Evolutionary conservation across 345 rosid genomes (phyloP), one percentile per base, ranked within the genome.

Genomic region (Salix viminalis): DNA sequence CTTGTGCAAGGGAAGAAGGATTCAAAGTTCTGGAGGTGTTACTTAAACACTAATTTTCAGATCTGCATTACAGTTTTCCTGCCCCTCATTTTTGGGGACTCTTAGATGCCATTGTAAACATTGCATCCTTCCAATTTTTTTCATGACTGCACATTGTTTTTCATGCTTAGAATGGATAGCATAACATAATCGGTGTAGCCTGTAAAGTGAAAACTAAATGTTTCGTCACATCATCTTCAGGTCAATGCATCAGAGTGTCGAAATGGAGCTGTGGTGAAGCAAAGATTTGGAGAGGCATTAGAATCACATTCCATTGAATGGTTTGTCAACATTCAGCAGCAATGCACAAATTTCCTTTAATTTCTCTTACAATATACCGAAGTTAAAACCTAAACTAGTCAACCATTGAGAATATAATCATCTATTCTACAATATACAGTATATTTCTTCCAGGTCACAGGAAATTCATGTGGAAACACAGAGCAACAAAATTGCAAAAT

Each of bases 1-100:
- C 99, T 74, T 96, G 99, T 80, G 99, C 98, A 3, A 89, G 86
- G 85, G 99, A 93, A 82, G 92, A 92, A 75, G 97, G 95, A 48
- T 96, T 88, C 72, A 87, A 89, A 91, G 84, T 96, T 76, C 85
- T 93, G 58, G 99, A 96, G 98, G 99, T 95, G 79, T 79, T 72
- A 16, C 62, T 71, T 76, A 7, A 76, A 65, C 21, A 67, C 74
- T 54, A n/a, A 56, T 70, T 42, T 83, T 79, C 24, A 36, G 73
- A 46, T 26, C 18, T 8, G 44, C 41, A 48, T 77, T 66, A 18
- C 62, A 69, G 37, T 77, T 69, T 8, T 37, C 6, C 6, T 60
- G 26, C 54, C 34, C 61, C 65, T 24, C 46, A 23, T 72, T 66
- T 70, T 6, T 58, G 11, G 10, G 75, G 42, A 32, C 24, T 70